These are phyloP conservation scores for Arabidopsis arenosa DNA, from an alignment of 345 rosid genomes.

Conservation along the genomic window DNA sequence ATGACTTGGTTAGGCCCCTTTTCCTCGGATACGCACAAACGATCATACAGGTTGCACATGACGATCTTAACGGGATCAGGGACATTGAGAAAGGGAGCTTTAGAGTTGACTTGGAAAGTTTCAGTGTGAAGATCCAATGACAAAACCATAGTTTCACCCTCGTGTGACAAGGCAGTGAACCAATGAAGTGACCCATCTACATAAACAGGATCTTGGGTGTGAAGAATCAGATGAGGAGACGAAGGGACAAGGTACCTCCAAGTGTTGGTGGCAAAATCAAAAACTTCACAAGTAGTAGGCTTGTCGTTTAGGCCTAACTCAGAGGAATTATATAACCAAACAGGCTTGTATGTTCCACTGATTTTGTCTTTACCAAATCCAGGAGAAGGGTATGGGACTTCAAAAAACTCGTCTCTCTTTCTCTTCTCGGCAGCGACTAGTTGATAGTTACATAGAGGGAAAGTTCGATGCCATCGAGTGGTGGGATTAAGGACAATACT, in stretches of 20 bases:
- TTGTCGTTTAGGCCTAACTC: background rate
- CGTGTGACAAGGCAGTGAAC: background rate
- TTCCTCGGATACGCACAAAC: constrained; percentile 7
- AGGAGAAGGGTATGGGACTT: background rate
- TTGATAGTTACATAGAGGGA: constrained; percentile 9
- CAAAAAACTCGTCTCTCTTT: background rate
- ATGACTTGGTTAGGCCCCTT: background rate
- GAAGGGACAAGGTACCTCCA: background rate
- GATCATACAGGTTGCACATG: constrained; percentile 5
- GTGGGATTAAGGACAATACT: constrained; percentile 21
- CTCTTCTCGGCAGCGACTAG: background rate
- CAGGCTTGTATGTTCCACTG: constrained; percentile 15
- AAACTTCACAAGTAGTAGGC: background rate
- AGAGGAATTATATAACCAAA: constrained; percentile 20
- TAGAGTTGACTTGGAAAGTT: background rate
- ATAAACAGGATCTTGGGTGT: background rate
- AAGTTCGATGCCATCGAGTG: constrained; percentile 10
- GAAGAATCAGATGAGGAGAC: background rate
- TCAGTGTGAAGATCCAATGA: constrained; percentile 9
- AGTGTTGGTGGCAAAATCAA: background rate
- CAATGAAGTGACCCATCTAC: background rate
- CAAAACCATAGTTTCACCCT: constrained; percentile 13
- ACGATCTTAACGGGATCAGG: background rate
- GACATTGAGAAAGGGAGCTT: constrained; percentile 6
- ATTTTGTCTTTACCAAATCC: constrained; percentile 35